Evolutionary conservation across 805 yeast species (phyloP).

Genomic region (Lachancea lanzarotensis): DNA sequence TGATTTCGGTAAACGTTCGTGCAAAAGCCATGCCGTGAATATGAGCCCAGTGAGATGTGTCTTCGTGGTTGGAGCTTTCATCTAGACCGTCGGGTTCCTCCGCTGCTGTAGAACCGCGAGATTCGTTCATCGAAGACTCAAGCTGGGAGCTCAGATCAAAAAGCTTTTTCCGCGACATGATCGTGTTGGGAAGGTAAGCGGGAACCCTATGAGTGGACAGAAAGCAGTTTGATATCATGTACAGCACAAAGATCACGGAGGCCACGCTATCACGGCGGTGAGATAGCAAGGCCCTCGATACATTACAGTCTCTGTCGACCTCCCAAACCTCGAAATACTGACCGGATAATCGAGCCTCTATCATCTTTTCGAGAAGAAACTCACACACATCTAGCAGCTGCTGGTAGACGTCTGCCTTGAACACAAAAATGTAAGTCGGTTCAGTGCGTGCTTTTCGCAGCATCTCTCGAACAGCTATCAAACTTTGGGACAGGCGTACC

Average conservation of each 20-base stretch:
- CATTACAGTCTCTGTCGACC: slow-evolving; percentile 34
- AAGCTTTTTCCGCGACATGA: slow-evolving; percentile 37
- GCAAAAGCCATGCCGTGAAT: slow-evolving; percentile 46
- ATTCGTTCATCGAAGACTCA: slow-evolving; percentile 15
- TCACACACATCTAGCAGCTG: slow-evolving; percentile 36
- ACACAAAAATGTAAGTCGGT: slow-evolving; percentile 32
- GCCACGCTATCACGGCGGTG: slow-evolving; percentile 44
- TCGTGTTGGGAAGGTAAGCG: slow-evolving; percentile 39
- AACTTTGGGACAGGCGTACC: slow-evolving; percentile 41
- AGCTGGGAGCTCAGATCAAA: slow-evolving; percentile 36
- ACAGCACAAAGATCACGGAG: slow-evolving; percentile 39
- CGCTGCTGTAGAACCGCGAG: slow-evolving; percentile 1
- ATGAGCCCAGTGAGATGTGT: slow-evolving; percentile 39
- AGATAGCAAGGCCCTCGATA: slow-evolving; percentile 36
- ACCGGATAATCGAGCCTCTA: slow-evolving; percentile 47
- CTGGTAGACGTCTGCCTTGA: slow-evolving; percentile 32
- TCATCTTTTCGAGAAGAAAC: slow-evolving; percentile 35
- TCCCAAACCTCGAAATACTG: slow-evolving; percentile 42
- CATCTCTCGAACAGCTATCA: slow-evolving; percentile 36
- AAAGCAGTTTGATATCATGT: slow-evolving; percentile 39
- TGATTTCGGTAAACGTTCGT: slow-evolving; percentile 41
- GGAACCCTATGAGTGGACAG: slow-evolving; percentile 36
- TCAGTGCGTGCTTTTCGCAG: slow-evolving; percentile 34
- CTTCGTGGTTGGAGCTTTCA: slow-evolving; percentile 7
- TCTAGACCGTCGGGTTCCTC: background rate